Conservation (phyloP, 495 filamentous ascomycete species). For the Penicillium flavigenum region DNA sequence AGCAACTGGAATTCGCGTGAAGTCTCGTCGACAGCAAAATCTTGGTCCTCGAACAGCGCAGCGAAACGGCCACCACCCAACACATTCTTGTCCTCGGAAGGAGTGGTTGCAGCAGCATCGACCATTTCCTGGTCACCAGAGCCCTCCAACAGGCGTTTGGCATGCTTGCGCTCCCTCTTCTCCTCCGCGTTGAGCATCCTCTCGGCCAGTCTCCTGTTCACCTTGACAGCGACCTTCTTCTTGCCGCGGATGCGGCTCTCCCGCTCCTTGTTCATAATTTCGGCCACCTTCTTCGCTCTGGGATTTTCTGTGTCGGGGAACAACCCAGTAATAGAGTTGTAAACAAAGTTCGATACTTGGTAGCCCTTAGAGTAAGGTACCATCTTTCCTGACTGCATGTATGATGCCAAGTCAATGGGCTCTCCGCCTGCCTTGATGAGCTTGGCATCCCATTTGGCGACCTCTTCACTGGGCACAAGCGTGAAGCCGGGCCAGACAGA, state of each 20-base stretch:
- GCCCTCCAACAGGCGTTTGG: conserved; percentile 55
- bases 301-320: conserved; percentile 6
- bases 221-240: conserved; percentile 89
- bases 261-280: conserved; percentile 92
- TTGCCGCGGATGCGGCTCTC: conserved; percentile 87
- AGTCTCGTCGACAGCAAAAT: conserved; percentile 89
- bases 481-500: conserved; percentile 98
- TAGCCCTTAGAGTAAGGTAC: conserved; percentile 74
- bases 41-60: conserved; percentile 85
- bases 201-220: conserved; percentile 82
- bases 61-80: conserved; percentile 84
- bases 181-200: conserved; percentile 77
- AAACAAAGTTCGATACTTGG: conserved; percentile 61
- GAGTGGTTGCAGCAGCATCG: conserved; percentile 27
- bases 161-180: conserved; percentile 68
- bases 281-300: conserved; percentile 52
- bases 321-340: conserved; percentile 52
- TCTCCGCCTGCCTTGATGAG: conserved; percentile 8
- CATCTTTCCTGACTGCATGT: conserved; percentile 66
- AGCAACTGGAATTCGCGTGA: conserved; percentile 80
- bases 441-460: conserved; percentile 35
- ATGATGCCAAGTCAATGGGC: conserved; percentile 61
- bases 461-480: conserved; percentile 84
- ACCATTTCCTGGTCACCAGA: conserved; percentile 54
- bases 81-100: conserved; percentile 50